phyloP scores from a whole-genome alignment of 805 yeast species.

The Yarrowia alimentaria region DNA sequence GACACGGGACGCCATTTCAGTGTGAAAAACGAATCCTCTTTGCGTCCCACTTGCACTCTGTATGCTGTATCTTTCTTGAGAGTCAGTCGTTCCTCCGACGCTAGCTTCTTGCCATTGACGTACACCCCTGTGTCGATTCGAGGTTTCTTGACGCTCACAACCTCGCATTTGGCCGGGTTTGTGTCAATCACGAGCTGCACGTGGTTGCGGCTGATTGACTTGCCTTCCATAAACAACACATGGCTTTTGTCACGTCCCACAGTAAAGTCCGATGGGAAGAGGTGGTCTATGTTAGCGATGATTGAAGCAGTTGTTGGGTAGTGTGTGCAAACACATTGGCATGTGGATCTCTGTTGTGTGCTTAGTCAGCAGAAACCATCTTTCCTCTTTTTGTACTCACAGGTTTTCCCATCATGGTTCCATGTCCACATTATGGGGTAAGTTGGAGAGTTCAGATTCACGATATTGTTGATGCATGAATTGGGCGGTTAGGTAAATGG shows the following conservation, averaged over 20 bases:
- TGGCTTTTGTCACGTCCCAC: conserved; percentile 16
- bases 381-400: conserved; percentile 9
- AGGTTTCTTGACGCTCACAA: conserved; percentile 25
- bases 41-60: conserved; percentile 32
- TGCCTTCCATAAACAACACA: conserved; percentile 19
- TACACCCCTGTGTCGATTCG: conserved; percentile 14
- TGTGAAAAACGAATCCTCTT: conserved; percentile 30
- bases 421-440: conserved; percentile 23
- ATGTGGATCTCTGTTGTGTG: no score
- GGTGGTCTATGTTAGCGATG: conserved; percentile 20
- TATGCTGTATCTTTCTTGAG: conserved; percentile 23
- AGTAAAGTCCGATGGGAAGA: conserved; percentile 11
- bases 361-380: background rate
- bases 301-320: no score
- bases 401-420: conserved; percentile 9
- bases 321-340: no score
- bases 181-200: conserved; percentile 8
- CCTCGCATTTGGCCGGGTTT: conserved; percentile 17
- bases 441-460: background rate
- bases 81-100: background rate
- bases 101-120: conserved; percentile 8
- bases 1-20: conserved; percentile 36
- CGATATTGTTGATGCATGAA: background rate
- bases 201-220: conserved; percentile 23
- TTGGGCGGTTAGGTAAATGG: no score